Evolutionary conservation across 1,284 basidiomycete genomes (phyloP).

Genomic region (Fistulina hepatica): DNA sequence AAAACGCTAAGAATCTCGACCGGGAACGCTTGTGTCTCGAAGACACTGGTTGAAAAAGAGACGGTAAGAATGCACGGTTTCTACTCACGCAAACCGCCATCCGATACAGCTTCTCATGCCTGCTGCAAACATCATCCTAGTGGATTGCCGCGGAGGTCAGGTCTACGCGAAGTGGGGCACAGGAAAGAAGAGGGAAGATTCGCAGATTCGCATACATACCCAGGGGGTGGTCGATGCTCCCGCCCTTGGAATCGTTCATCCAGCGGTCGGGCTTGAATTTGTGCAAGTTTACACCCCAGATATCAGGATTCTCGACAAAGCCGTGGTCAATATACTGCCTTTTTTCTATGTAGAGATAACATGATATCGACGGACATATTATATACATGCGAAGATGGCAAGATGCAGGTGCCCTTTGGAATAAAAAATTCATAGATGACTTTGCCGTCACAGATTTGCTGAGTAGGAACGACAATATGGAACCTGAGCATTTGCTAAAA

Average conservation of each 20-base stretch:
- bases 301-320: slow-evolving; percentile 26
- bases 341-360: too few species aligned
- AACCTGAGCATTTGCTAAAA: slow-evolving; percentile 30
- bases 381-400: slow-evolving; percentile 29
- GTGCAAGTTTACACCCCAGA: slow-evolving; percentile 42
- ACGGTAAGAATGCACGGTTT: too few species aligned
- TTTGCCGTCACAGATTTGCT: slow-evolving; percentile 30
- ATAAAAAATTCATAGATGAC: slow-evolving; percentile 26
- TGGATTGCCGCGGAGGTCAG: slow-evolving; percentile 2
- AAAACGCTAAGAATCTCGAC: slow-evolving; percentile 38
- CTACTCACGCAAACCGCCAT: slow-evolving; percentile 38
- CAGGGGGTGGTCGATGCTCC: slow-evolving; percentile 25
- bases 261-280: slow-evolving; percentile 45
- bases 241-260: slow-evolving; percentile 24
- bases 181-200: slow-evolving; percentile 16
- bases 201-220: slow-evolving; percentile 44
- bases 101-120: slow-evolving; percentile 34
- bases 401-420: slow-evolving; percentile 27
- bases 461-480: slow-evolving; percentile 29
- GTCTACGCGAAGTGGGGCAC: slow-evolving; percentile 3
- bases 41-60: too few species aligned
- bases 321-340: neutral
- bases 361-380: slow-evolving; percentile 26
- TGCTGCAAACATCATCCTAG: slow-evolving; percentile 34
- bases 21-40: slow-evolving; percentile 41